Base-by-base conservation (phyloP, 441 rosid species). In the Arabidopsis lyrata region DNA sequence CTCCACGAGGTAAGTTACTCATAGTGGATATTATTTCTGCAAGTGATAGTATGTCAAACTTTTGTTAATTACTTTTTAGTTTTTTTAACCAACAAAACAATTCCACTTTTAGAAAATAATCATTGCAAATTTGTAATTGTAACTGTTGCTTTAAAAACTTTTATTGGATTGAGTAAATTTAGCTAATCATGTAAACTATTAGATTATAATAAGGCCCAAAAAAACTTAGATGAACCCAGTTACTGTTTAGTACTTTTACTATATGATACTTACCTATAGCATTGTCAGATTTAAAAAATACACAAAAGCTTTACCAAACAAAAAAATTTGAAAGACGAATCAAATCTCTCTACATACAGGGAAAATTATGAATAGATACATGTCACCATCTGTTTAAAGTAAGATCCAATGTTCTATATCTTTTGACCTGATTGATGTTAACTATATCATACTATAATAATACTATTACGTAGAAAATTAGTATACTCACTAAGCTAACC, bases 301-400 rank as follows among this genome's bases (percentile, higher is more conserved):
- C 31, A 27, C 31, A 27, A 27, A 27, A 27, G 31, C 31, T 27
- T 27, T 4, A 3, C 3, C 31, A 27, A 27, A 27, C 31, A 4
- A 27, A 10, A 7, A 10, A 32, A 12, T 34, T 31, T 20, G 52
- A 10, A 62, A 42, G 8, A 44, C 38, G 8, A 10, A 42, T 42
- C 66, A 22, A 42, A 24, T n/a, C 8, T 36, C 8, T 36, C 5
- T 59, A 6, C 12, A 39, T 13, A 22, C 65, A 39, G 12, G 9
- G 6, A 49, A 59, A 41, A 15, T 62, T 63, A 20, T 31, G 56
- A 63, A 55, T 31, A 63, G 57, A 34, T n/a, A 56, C 18, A 12
- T 4, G 60, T 74, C 77, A 38, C 66, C 35, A 38, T 73, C 72
- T 57, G 53, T 29, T 47, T 38, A 65, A 66, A 74, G 77, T 74